Conservation (phyloP, 2,329 filamentous ascomycete genomes). For the Verticillium nonalfalfae region DNA sequence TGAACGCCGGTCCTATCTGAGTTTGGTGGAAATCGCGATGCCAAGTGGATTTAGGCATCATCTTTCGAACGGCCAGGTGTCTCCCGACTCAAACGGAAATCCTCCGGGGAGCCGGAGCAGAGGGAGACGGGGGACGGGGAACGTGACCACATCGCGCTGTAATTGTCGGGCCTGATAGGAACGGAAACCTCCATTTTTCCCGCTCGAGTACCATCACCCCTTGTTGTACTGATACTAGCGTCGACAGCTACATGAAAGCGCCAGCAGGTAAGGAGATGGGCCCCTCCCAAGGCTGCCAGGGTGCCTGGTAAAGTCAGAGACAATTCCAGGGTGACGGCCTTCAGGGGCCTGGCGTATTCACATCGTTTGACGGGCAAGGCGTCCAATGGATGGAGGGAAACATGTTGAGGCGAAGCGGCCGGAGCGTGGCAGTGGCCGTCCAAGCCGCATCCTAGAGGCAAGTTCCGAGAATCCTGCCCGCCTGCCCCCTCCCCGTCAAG, state of each 20-base stretch:
- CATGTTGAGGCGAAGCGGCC: background rate
- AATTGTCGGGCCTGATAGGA: background rate
- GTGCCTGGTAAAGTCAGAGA: background rate
- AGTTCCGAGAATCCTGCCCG: background rate
- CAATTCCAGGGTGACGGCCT: background rate
- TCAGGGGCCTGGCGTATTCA: background rate
- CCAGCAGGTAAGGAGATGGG: background rate
- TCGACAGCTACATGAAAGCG: background rate
- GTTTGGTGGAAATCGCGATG: background rate
- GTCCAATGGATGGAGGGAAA: background rate
- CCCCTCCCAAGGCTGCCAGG: background rate
- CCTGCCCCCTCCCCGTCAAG: background rate
- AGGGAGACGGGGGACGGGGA: background rate
- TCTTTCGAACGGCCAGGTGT: background rate
- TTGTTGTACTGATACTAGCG: background rate
- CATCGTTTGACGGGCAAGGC: background rate
- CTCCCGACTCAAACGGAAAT: background rate
- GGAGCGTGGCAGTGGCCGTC: background rate
- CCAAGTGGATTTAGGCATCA: background rate
- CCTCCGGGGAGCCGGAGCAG: background rate
- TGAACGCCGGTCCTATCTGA: background rate
- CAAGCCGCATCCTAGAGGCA: background rate
- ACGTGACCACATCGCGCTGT: background rate
- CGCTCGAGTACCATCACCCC: background rate
- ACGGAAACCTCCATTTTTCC: background rate